phyloP scores from a whole-genome alignment of 176 grass and related monocot genomes.

The Aegilops bicornis region DNA sequence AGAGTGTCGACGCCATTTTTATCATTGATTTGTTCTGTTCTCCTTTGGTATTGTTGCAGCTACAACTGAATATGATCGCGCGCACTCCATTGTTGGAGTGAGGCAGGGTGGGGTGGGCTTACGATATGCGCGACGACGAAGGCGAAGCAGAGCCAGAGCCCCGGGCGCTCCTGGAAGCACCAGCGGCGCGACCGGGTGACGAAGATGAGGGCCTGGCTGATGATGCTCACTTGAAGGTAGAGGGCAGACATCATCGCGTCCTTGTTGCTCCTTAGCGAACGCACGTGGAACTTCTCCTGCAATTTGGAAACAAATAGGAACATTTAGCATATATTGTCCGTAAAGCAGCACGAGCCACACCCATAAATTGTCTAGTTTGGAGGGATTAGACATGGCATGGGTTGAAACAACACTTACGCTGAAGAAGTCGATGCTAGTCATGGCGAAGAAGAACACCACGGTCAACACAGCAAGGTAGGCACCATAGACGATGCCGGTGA shows the following conservation, averaged over 20 bases:
- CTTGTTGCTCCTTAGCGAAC: conserved; percentile 32
- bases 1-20: too few relatives aligned
- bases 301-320: not conserved
- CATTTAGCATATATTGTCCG: not conserved
- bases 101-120: not conserved
- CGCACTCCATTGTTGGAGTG: not conserved
- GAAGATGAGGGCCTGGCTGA: conserved; percentile 99
- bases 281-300: conserved; percentile 70
- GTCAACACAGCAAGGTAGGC: conserved; percentile 86
- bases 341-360: not conserved
- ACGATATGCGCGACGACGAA: conserved; percentile 87
- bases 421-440: conserved; percentile 86
- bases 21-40: too few relatives aligned
- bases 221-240: conserved; percentile 98
- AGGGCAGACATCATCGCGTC: conserved; percentile 86
- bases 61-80: too few relatives aligned
- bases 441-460: conserved; percentile 93
- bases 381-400: not conserved
- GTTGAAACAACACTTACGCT: conserved; percentile 34
- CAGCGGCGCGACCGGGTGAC: conserved; percentile 76
- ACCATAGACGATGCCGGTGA: conserved; percentile 84
- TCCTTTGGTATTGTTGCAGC: too few relatives aligned
- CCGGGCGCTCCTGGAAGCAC: conserved; percentile 67
- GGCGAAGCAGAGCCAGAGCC: conserved; percentile 55
- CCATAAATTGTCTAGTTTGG: too few relatives aligned